Evolutionary conservation across 164 flowering plant genomes (phyloP).

Genomic region (Tetracentron sinense): DNA sequence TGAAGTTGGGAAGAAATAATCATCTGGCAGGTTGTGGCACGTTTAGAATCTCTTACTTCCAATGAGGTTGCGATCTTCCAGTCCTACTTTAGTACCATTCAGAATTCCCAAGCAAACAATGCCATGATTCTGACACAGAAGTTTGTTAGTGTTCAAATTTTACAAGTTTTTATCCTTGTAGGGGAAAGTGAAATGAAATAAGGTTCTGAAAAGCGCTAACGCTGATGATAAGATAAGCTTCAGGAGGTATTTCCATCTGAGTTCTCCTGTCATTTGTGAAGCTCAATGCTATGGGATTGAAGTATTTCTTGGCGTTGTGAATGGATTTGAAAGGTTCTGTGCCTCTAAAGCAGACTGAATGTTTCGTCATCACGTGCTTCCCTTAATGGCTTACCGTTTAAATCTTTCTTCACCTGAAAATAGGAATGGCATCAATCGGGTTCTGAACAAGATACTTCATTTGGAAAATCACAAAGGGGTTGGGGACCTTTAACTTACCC

Average conservation of each 20-base stretch:
- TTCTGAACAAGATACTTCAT: not conserved
- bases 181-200: not conserved
- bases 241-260: slow-evolving; percentile 62
- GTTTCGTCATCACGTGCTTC: slow-evolving; percentile 43
- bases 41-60: not conserved
- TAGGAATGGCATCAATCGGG: not conserved
- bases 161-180: no score
- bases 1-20: no score
- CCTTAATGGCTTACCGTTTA: slow-evolving; percentile 51
- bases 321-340: slow-evolving; percentile 51
- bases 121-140: no score
- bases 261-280: slow-evolving; percentile 45
- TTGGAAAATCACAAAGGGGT: not conserved
- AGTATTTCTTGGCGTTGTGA: slow-evolving; percentile 50
- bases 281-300: slow-evolving; percentile 51
- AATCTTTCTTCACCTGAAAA: slow-evolving; percentile 50
- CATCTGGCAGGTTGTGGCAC: no score
- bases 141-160: no score
- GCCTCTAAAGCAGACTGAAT: slow-evolving; percentile 87
- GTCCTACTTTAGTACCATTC: no score
- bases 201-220: slow-evolving; percentile 37
- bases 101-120: no score
- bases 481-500: slow-evolving; percentile 36
- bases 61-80: no score
- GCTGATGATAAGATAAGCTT: slow-evolving; percentile 66